Percentiles rank a stretch among this genome's conserved stretches.
These are phyloP conservation scores for Elsinoe ampelina DNA, from an alignment of 2,329 filamentous ascomycete genomes.

Conservation along the genomic window DNA sequence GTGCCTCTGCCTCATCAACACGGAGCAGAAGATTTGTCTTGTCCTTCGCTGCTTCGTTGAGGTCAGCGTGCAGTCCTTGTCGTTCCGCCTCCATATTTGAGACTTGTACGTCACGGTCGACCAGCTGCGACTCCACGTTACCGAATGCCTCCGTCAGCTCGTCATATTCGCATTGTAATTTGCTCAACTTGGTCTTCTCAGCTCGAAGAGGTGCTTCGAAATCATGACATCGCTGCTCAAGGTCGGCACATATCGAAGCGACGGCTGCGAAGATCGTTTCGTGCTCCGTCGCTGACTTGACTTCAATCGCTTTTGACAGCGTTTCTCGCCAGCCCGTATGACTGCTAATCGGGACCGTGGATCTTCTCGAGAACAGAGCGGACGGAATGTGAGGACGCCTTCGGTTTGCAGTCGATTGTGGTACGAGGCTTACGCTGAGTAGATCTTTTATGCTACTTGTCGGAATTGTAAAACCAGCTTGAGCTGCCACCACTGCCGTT, in stretches of 20 bases:
- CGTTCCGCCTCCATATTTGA: constrained; percentile 34
- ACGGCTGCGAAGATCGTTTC: constrained; percentile 42
- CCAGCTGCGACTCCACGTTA: constrained; percentile 30
- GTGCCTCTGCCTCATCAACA: constrained; percentile 26
- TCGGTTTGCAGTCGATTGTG: too few species aligned
- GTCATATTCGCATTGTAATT: constrained; percentile 29
- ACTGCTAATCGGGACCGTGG: background rate
- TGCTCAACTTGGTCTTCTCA: constrained; percentile 32
- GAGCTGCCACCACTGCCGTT: background rate
- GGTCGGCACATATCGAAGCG: constrained; percentile 44
- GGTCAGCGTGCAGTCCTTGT: constrained; percentile 28
- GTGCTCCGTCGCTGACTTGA: constrained; percentile 35
- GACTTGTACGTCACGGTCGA: constrained; percentile 29
- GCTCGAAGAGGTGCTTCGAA: constrained; percentile 45
- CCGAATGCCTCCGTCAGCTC: constrained; percentile 28
- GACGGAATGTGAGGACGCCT: background rate
- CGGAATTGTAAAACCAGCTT: background rate
- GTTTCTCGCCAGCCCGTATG: constrained; percentile 40
- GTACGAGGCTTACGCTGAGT: background rate
- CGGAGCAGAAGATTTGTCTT: constrained; percentile 29
- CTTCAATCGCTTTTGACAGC: constrained; percentile 37
- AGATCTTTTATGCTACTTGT: background rate
- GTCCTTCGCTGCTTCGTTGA: constrained; percentile 31
- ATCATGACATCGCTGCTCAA: constrained; percentile 47
- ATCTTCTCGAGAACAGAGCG: background rate